Conservation (phyloP, 2,329 filamentous ascomycete genomes). For the Xylariales sp. region DNA sequence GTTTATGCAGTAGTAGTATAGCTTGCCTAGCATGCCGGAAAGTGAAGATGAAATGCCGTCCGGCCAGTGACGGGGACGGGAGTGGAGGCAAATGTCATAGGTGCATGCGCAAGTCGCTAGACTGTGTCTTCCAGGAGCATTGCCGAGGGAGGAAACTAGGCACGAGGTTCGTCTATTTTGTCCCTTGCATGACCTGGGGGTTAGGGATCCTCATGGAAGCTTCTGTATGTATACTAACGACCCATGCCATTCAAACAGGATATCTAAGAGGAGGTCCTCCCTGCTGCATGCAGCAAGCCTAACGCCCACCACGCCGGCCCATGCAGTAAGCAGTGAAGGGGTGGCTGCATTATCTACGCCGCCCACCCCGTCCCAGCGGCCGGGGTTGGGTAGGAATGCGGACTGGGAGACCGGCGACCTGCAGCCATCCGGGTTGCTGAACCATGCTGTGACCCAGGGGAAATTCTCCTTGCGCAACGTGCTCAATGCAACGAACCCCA, state of each 20-base stretch:
- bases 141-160: constrained; percentile 33
- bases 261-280: neutral
- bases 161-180: constrained; percentile 20
- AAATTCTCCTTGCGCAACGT: constrained; percentile 29
- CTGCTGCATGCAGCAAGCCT: neutral
- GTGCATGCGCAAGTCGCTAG: constrained; percentile 29
- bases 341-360: too few species aligned
- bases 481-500: constrained; percentile 7
- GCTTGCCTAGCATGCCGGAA: constrained; percentile 32
- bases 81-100: constrained; percentile 28
- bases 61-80: constrained; percentile 12
- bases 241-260: too few species aligned
- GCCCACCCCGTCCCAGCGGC: neutral
- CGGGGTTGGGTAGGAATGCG: constrained; percentile 3
- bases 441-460: constrained; percentile 25
- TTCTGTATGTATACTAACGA: too few species aligned
- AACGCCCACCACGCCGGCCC: neutral
- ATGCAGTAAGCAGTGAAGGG: neutral
- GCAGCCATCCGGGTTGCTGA: constrained; percentile 28
- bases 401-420: constrained; percentile 15
- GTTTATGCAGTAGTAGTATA: constrained; percentile 2
- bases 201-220: neutral
- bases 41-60: constrained; percentile 33
- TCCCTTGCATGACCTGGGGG: too few species aligned
- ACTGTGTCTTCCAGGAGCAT: constrained; percentile 33